These are phyloP conservation scores for Meira miltonrushii DNA, from an alignment of 1,284 basidiomycete genomes.

Conservation along the genomic window DNA sequence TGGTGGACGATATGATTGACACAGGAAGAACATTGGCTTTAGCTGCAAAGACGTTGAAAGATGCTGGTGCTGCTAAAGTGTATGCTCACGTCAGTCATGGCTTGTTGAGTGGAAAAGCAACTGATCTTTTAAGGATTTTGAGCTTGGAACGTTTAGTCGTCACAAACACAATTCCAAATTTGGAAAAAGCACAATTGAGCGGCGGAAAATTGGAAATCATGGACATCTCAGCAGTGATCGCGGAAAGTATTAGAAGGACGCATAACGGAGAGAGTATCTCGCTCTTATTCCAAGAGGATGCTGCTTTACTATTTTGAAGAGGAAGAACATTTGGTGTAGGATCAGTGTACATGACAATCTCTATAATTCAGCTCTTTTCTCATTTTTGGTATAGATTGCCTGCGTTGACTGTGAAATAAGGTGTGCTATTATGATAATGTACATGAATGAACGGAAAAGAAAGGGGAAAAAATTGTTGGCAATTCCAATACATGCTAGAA, in stretches of 20 bases:
- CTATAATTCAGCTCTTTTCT: too few species aligned
- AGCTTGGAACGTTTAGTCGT: conserved; percentile 84
- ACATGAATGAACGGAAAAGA: too few species aligned
- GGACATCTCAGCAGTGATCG: conserved; percentile 83
- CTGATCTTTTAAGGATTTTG: conserved; percentile 69
- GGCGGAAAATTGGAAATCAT: conserved; percentile 60
- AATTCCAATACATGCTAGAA: too few species aligned
- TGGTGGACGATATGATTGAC: conserved; percentile 98
- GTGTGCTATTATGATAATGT: too few species aligned
- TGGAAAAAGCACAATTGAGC: conserved; percentile 55
- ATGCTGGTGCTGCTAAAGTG: conserved; percentile 80
- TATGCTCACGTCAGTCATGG: conserved; percentile 91
- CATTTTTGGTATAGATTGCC: too few species aligned
- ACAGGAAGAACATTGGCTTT: conserved; percentile 81
- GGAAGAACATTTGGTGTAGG: too few species aligned
- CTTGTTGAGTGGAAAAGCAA: conserved; percentile 76
- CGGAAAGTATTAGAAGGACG: conserved; percentile 90
- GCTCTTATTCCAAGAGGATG: conserved; percentile 49
- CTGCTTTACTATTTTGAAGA: conserved; percentile 41
- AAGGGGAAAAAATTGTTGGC: too few species aligned
- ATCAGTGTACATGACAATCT: too few species aligned
- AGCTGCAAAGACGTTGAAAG: conserved; percentile 76
- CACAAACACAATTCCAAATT: conserved; percentile 72
- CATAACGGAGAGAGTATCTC: conserved; percentile 78
- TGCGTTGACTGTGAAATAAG: too few species aligned